Percentiles rank a stretch among this genome's conserved stretches.
Evolutionary conservation across 2,329 filamentous ascomycete species (phyloP).

Genomic region (Bipolaris bicolor): DNA sequence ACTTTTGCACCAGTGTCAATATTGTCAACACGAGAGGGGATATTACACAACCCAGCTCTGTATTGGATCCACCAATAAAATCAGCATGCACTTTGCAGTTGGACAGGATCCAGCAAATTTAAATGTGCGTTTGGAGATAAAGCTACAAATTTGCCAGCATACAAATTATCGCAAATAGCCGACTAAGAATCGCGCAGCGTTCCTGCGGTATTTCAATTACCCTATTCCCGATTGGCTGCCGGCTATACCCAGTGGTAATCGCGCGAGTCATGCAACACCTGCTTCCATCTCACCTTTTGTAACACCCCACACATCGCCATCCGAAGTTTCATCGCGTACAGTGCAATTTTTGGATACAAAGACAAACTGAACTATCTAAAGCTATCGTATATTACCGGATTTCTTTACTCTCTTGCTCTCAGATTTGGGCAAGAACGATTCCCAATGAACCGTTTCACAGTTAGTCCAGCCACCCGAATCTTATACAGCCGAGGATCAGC

Average conservation of each 20-base stretch:
- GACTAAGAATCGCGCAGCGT: background rate
- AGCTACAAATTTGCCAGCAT: too few relatives aligned
- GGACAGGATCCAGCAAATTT: too few relatives aligned
- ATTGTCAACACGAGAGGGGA: background rate
- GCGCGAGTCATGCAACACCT: background rate
- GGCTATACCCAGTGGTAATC: background rate
- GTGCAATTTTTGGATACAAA: background rate
- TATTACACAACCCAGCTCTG: too few relatives aligned
- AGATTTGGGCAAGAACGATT: too few relatives aligned
- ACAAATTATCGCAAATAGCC: background rate
- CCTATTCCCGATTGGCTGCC: background rate
- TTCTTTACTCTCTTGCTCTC: too few relatives aligned
- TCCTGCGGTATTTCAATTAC: background rate
- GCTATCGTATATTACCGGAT: too few relatives aligned
- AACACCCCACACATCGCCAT: background rate
- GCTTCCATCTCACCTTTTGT: background rate
- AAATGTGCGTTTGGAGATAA: too few relatives aligned
- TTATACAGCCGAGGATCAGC: slow-evolving; percentile 32
- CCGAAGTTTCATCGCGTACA: background rate
- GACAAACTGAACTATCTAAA: background rate
- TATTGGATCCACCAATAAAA: too few relatives aligned
- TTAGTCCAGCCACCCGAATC: slow-evolving; percentile 1
- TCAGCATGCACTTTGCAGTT: too few relatives aligned
- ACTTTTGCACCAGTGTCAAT: background rate
- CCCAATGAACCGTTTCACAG: background rate